Evolutionary conservation across 2,329 filamentous ascomycete species (phyloP).

Genomic region (Verruconis gallopava): DNA sequence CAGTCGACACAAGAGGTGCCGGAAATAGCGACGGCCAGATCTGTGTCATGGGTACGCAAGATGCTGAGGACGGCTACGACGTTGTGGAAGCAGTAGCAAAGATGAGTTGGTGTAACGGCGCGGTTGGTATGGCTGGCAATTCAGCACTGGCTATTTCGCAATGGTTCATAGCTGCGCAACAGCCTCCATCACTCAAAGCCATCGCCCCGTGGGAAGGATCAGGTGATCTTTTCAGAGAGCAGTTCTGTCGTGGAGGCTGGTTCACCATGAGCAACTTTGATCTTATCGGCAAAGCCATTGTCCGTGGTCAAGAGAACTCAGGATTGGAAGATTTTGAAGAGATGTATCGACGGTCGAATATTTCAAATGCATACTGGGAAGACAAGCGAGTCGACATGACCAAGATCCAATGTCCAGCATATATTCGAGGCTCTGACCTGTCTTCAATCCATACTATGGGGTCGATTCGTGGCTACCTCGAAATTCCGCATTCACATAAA

Average conservation of each 20-base stretch:
- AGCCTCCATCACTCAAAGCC: constrained; percentile 29
- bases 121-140: constrained; percentile 32
- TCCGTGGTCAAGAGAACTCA: constrained; percentile 31
- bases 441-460: constrained; percentile 16
- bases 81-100: constrained; percentile 30
- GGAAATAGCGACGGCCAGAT: constrained; percentile 23
- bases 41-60: constrained; percentile 31
- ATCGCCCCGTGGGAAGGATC: constrained; percentile 37
- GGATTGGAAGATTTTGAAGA: constrained; percentile 31
- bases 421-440: constrained; percentile 14
- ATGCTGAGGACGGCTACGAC: constrained; percentile 30
- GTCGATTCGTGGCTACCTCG: constrained; percentile 14
- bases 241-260: too few relatives aligned
- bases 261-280: too few relatives aligned
- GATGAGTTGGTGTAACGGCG: constrained; percentile 33
- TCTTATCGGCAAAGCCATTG: too few relatives aligned
- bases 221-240: constrained; percentile 35
- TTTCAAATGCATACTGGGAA: constrained; percentile 16
- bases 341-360: too few relatives aligned
- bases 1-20: constrained; percentile 20
- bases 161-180: constrained; percentile 29
- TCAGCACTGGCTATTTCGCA: constrained; percentile 31
- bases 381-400: constrained; percentile 16
- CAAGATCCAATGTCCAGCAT: constrained; percentile 16
- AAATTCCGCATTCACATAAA: constrained; percentile 14